A percentile compares a stretch with the other conserved stretches of the same genome.
phyloP scores from a whole-genome alignment of 169 alveolate genomes.

The Plasmodium vivax region DNA sequence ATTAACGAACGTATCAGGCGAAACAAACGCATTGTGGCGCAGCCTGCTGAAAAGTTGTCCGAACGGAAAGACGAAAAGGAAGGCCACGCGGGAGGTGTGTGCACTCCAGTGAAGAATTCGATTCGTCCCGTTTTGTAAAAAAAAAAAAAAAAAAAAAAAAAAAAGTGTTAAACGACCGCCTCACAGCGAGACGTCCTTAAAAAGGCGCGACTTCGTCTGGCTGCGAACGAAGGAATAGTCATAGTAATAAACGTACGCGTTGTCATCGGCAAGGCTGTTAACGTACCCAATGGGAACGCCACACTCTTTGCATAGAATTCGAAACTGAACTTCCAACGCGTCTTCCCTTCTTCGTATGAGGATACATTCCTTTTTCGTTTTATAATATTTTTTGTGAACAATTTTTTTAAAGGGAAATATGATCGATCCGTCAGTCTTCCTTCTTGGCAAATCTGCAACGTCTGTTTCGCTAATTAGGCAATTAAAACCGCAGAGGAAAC shows the following conservation, averaged over 20 bases:
- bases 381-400: slow-evolving; percentile 43
- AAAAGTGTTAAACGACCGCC: background rate
- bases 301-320: slow-evolving; percentile 72
- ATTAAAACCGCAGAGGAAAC: slow-evolving; percentile 73
- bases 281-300: slow-evolving; percentile 61
- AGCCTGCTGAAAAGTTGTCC: background rate
- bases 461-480: slow-evolving; percentile 72
- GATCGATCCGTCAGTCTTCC: slow-evolving; percentile 64
- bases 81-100: background rate
- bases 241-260: slow-evolving; percentile 47
- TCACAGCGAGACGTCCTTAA: slow-evolving; percentile 7
- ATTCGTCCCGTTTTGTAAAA: background rate
- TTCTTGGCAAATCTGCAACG: slow-evolving; percentile 36
- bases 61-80: background rate
- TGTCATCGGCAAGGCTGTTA: slow-evolving; percentile 19
- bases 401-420: slow-evolving; percentile 49
- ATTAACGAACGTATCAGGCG: background rate
- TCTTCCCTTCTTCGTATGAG: slow-evolving; percentile 33
- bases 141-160: too few species aligned
- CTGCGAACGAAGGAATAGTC: slow-evolving; percentile 45
- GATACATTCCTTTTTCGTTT: slow-evolving; percentile 47
- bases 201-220: slow-evolving; percentile 40
- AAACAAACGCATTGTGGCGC: background rate
- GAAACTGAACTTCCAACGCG: slow-evolving; percentile 36
- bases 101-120: background rate